Evolutionary conservation across 106 monocot genomes (phyloP).

Genomic region (Amphibolis antarctica): DNA sequence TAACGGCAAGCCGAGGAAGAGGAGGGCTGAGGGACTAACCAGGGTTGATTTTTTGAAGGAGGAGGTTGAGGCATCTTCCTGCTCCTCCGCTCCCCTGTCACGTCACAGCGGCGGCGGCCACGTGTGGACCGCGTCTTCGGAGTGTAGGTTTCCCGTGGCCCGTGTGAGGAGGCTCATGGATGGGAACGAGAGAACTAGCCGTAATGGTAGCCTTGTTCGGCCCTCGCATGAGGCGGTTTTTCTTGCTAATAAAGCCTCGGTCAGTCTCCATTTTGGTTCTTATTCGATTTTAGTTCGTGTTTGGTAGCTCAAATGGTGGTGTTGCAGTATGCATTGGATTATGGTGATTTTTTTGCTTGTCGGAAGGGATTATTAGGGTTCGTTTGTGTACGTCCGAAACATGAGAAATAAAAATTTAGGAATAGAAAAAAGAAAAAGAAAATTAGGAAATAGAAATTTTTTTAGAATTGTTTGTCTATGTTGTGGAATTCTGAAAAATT

Average conservation of each 20-base stretch:
- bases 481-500: no score
- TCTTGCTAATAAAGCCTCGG: conserved; percentile 1
- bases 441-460: no score
- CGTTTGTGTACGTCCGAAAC: no score
- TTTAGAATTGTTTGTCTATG: no score
- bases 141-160: conserved; percentile 2
- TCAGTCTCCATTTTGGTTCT: neutral
- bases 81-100: neutral
- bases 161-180: neutral
- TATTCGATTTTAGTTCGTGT: no score
- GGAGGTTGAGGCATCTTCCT: neutral
- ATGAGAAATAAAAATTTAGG: no score
- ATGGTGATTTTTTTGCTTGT: no score
- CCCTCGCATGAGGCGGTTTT: conserved; percentile 2
- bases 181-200: neutral
- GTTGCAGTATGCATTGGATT: no score
- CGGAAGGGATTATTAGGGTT: no score
- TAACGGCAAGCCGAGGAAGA: neutral
- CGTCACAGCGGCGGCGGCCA: neutral
- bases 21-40: neutral
- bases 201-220: neutral
- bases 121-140: neutral
- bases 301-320: no score
- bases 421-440: no score
- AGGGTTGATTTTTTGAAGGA: neutral